A percentile compares a stretch with the other conserved stretches of the same genome.
Evolutionary conservation across 2,329 filamentous ascomycete species (phyloP).

Genomic region (Zasmidium cellare): DNA sequence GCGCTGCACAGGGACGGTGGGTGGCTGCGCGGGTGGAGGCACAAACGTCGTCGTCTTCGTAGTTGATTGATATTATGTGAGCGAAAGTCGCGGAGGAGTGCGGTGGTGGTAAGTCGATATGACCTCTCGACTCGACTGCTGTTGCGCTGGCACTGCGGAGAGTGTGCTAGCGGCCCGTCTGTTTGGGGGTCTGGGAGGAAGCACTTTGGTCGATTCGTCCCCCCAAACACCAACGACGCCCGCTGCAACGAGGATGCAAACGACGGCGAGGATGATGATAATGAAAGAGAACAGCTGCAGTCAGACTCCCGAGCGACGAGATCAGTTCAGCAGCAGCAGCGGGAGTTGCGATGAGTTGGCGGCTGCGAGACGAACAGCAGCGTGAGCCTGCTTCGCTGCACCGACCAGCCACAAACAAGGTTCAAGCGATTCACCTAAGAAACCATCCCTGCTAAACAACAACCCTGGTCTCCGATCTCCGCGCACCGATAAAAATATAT

Average conservation of each 20-base stretch:
- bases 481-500: not conserved
- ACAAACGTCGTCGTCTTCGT: not conserved
- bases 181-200: not conserved
- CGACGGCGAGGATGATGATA: too few relatives aligned
- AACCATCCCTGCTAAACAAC: not conserved
- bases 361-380: not conserved
- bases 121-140: not conserved
- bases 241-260: too few relatives aligned
- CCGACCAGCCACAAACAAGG: too few relatives aligned
- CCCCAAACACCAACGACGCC: not conserved
- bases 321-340: not conserved
- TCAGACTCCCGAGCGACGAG: too few relatives aligned
- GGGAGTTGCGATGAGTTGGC: not conserved
- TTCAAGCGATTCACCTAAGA: not conserved
- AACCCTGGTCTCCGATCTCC: not conserved
- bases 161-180: not conserved
- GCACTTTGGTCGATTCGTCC: not conserved
- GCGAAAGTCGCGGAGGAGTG: not conserved
- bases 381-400: too few relatives aligned
- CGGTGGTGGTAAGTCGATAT: not conserved
- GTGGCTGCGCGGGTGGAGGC: not conserved
- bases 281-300: too few relatives aligned
- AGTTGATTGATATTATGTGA: not conserved
- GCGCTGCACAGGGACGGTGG: not conserved
- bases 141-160: not conserved